These are phyloP conservation scores for Paragyromitra xinjiangensis DNA, from an alignment of 495 filamentous ascomycete genomes.

Conservation along the genomic window DNA sequence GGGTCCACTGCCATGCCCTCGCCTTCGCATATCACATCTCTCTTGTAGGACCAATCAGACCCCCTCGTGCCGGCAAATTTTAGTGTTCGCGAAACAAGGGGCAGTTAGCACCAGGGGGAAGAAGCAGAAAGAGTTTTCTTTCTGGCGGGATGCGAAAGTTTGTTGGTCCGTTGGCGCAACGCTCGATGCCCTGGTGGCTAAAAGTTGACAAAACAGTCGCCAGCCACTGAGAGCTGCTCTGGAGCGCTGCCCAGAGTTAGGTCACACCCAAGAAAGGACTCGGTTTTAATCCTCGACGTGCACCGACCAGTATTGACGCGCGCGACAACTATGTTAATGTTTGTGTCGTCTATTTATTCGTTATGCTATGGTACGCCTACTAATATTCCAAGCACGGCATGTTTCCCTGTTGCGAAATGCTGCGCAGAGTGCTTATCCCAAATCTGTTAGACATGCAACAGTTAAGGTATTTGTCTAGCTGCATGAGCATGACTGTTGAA, in stretches of 20 bases:
- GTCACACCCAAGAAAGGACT: conserved; percentile 4
- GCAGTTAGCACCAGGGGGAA: conserved; percentile 44
- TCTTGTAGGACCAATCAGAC: conserved; percentile 29
- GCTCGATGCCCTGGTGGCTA: conserved; percentile 12
- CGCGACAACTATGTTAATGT: conserved; percentile 41
- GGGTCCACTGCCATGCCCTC: conserved; percentile 35
- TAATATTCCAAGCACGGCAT: conserved; percentile 28
- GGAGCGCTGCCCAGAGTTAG: not conserved
- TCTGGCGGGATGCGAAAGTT: conserved; percentile 24
- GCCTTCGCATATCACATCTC: conserved; percentile 50
- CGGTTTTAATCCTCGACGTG: conserved; percentile 8
- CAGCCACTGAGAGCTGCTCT: not conserved
- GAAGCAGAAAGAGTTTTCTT: conserved; percentile 31
- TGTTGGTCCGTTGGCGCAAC: conserved; percentile 38
- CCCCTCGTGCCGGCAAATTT: conserved; percentile 44
- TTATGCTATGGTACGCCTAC: conserved; percentile 15
- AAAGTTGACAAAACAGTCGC: conserved; percentile 30
- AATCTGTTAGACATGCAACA: conserved; percentile 13
- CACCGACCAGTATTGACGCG: conserved; percentile 30
- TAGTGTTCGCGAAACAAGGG: conserved; percentile 50
- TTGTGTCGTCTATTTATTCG: conserved; percentile 53
- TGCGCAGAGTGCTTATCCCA: conserved; percentile 19
- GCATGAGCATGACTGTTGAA: conserved; percentile 11
- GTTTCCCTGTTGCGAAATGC: conserved; percentile 20
- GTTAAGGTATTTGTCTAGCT: conserved; percentile 23